Evolutionary conservation across 345 rosid species (phyloP), one percentile per base, ranked within the genome.

Genomic region (Lenwebbia sp.): DNA sequence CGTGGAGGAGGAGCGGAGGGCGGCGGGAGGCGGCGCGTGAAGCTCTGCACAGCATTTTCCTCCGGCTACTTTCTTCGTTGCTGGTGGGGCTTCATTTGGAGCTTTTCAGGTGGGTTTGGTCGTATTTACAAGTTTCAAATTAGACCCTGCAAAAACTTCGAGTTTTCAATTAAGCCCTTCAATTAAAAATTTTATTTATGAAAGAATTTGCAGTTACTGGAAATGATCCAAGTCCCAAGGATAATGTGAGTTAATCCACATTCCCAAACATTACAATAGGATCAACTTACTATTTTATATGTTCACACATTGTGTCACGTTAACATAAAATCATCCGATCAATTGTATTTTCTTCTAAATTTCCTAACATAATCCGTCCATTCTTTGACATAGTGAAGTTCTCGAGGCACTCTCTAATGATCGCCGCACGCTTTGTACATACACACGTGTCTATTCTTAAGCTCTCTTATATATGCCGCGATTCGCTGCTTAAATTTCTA

Each of bases 11-110:
- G 47, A 91, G 78, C 17, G 83, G 86, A n/a, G 84, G 49, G 56
- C 57, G 76, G 55, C 78, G 85, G 84, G 76, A 23, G 86, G 90
- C 41, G 87, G 90, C 89, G 60, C 94, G 93, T 90, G 89, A 88
- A 84, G 83, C 85, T 51, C 92, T 88, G 53, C 53, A 40, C 70
- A 91, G 85, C 84, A 84, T 85, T 85, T 92, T 92, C 91, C 89
- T 83, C 91, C 49, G 88, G 33, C 92, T 89, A 86, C 92, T 62
- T 86, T 53, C 70, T 82, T n/a, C 5, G 41, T 4, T 7, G 19
- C 7, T 17, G 26, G 47, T 19, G 78, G 81, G 81, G 47, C 81
- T 37, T 37, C 0, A 2, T 65, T 0, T 0, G 81, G 81, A 19
- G 47, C 47, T 33, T 70, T 70, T 33, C 81, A 70, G 26, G 47